phyloP scores from a whole-genome alignment of 2,329 filamentous ascomycete genomes.

The Leptoxyphium fumago region DNA sequence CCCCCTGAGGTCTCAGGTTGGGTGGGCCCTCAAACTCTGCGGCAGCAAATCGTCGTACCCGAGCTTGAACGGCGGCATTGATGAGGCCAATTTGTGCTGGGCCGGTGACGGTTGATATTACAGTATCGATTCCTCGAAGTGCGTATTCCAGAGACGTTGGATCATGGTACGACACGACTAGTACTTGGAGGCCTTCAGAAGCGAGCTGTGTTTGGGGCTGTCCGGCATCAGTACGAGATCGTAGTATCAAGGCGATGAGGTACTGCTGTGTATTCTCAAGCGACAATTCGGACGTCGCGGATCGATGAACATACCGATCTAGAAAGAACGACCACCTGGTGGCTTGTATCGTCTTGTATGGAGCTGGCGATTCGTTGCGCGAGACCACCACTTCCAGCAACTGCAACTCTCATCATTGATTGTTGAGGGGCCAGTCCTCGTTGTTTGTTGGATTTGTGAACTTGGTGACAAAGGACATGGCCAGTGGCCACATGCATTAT shows the following conservation, averaged over 20 bases:
- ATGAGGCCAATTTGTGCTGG: slow-evolving; percentile 55
- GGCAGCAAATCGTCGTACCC: slow-evolving; percentile 56
- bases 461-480: no score
- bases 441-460: no score
- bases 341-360: slow-evolving; percentile 45
- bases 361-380: slow-evolving; percentile 43
- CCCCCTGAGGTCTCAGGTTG: slow-evolving; percentile 37
- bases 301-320: slow-evolving; percentile 36
- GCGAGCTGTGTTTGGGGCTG: slow-evolving; percentile 42
- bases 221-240: background rate
- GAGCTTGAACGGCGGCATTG: slow-evolving; percentile 49
- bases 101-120: slow-evolving; percentile 60
- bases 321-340: slow-evolving; percentile 58
- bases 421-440: no score
- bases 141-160: slow-evolving; percentile 45
- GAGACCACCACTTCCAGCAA: slow-evolving; percentile 47
- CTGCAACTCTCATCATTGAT: slow-evolving; percentile 44
- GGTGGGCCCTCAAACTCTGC: slow-evolving; percentile 61
- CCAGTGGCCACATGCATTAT: no score
- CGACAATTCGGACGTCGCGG: background rate
- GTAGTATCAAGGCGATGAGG: background rate
- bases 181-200: slow-evolving; percentile 47
- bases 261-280: no score
- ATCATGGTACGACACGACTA: slow-evolving; percentile 52
- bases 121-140: slow-evolving; percentile 56